A percentile compares a stretch with the other conserved stretches of the same genome.
These are phyloP conservation scores for Fusarium sp. DNA, from an alignment of 2,329 filamentous ascomycete species.

Conservation along the genomic window DNA sequence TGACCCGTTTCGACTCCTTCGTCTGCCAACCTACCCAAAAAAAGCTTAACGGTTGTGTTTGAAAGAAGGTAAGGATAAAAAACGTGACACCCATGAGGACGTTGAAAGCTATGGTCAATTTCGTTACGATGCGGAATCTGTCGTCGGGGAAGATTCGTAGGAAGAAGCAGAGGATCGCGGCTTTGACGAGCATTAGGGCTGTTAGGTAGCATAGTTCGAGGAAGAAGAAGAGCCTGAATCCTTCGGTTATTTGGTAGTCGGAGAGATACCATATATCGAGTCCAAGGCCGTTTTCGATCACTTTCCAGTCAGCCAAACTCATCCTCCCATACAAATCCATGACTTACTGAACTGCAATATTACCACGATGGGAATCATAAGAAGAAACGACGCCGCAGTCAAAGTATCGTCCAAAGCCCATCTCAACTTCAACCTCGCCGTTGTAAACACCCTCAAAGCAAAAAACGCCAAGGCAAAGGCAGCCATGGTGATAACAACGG, in stretches of 20 bases:
- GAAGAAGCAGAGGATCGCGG: slow-evolving; percentile 17
- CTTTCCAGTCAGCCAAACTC: not conserved
- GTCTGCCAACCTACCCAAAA: slow-evolving; percentile 26
- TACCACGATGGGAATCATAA: not conserved
- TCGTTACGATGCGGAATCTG: slow-evolving; percentile 9
- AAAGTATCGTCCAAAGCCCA: slow-evolving; percentile 22
- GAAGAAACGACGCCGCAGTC: not conserved
- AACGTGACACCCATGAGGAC: not conserved
- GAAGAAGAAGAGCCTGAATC: slow-evolving; percentile 4
- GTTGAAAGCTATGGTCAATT: not conserved
- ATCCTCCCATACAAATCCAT: too few species aligned
- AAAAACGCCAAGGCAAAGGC: not conserved
- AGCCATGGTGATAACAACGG: not conserved
- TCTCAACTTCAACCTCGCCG: not conserved
- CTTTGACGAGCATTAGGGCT: not conserved
- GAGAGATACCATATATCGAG: slow-evolving; percentile 20
- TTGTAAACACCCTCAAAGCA: not conserved
- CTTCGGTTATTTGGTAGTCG: slow-evolving; percentile 2
- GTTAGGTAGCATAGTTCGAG: not conserved
- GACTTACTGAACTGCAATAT: slow-evolving; percentile 4
- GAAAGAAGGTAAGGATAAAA: not conserved
- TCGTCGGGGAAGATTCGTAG: slow-evolving; percentile 15
- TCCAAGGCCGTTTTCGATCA: slow-evolving; percentile 9
- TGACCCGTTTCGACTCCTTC: not conserved
- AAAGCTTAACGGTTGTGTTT: not conserved